Evolutionary conservation across 352 stramenopile species (phyloP).

Genomic region (Globisporangium iwayamae): DNA sequence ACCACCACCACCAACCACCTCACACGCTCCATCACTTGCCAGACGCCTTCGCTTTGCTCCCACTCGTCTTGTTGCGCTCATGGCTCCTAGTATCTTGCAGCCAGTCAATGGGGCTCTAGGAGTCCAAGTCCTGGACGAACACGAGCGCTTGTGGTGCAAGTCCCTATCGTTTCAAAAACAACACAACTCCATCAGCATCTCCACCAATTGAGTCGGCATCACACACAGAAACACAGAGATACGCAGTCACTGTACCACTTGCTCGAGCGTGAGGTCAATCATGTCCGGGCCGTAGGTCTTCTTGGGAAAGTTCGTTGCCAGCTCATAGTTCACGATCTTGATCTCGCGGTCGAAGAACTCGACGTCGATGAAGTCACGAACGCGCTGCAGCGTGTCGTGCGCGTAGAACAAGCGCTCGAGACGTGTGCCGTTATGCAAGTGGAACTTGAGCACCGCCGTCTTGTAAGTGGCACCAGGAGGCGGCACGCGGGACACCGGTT

Average conservation of each 20-base stretch:
- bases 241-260: slow-evolving; percentile 46
- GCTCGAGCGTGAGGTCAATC: slow-evolving; percentile 54
- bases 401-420: slow-evolving; percentile 81
- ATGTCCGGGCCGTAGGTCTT: slow-evolving; percentile 64
- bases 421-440: slow-evolving; percentile 73
- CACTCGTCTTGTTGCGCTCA: neutral
- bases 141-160: slow-evolving; percentile 72
- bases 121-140: slow-evolving; percentile 82
- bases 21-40: neutral
- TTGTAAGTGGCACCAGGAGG: slow-evolving; percentile 56
- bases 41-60: neutral
- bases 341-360: slow-evolving; percentile 77
- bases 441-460: slow-evolving; percentile 75
- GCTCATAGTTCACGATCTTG: slow-evolving; percentile 72
- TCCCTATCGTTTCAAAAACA: slow-evolving; percentile 31
- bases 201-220: too few species aligned
- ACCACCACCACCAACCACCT: neutral
- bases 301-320: slow-evolving; percentile 85
- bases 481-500: slow-evolving; percentile 43
- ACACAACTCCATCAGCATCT: neutral
- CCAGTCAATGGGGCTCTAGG: slow-evolving; percentile 24
- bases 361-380: slow-evolving; percentile 82
- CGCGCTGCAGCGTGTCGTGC: slow-evolving; percentile 69
- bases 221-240: neutral
- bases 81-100: neutral